Base-by-base conservation (phyloP, 139 green algal species). In the Eudorina sp. region DNA sequence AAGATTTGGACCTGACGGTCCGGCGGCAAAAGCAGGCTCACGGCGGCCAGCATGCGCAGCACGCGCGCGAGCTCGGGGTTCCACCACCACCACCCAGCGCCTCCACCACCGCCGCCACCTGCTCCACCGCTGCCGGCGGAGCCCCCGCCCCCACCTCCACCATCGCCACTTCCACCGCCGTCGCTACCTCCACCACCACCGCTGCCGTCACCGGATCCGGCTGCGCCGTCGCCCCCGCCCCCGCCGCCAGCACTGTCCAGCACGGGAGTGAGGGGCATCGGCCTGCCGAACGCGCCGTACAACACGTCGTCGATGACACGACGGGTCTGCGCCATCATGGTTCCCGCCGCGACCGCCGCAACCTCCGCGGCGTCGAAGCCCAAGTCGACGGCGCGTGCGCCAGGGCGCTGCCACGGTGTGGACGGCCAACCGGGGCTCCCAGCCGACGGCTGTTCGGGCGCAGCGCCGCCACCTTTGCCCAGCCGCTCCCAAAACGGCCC, bases 21-120 rank as follows among this genome's bases (percentile, higher is more conserved):
- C 4, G 80, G 80, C 43, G 80, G 80, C 58, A 86, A 29, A 21
- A 86, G 60, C 41, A 86, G 51, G 58, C 80, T 77, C 21, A 85
- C 78, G 14, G 58, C 27, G 2, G 78, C 78, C 60, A 86, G 43
- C 40, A 64, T 72, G n/a, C 23, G 43, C 7, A 77, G 29, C 18
- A 75, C 19, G 3, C 31, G 41, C 16, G 11, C 7, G 8, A 86
- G 43, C 0, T 31, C 60, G 43, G 60, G 80, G 31, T 66, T 51
- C 14, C 80, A 53, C 80, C 80, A 86, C 60, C 36, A 74, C 16
- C n/a, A 55, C 25, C 18, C 78, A 1, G 27, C 40, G 27, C 16
- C 25, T n/a, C n/a, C 78, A 40, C 18, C 78, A 1, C 40, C 40
- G 27, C 16, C 25, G 38, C 29, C 80, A 4, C 14, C 23, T 4